Evolutionary conservation across 495 filamentous ascomycete species (phyloP).

Genomic region (Aspergillus kassunensis): DNA sequence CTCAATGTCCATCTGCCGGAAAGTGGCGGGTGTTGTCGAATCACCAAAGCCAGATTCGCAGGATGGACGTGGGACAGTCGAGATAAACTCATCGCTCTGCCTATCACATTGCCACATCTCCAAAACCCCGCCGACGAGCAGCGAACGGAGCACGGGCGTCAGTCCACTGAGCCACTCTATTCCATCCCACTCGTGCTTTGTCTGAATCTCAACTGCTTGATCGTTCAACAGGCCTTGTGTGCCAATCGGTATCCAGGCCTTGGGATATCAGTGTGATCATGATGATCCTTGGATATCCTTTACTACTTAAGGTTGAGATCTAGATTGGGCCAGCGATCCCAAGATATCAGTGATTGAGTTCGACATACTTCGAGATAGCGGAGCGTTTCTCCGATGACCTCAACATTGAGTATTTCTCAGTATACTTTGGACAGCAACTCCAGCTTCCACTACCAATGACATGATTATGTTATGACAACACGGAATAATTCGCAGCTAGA

Average conservation of each 20-base stretch:
- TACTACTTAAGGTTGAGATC: conserved; percentile 8
- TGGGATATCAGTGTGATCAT: neutral
- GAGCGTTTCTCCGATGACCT: no score
- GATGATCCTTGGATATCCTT: conserved; percentile 6
- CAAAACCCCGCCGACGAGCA: neutral
- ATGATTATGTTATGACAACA: neutral
- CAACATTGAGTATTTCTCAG: no score
- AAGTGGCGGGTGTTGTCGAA: conserved; percentile 4
- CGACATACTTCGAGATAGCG: no score
- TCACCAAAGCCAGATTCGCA: neutral
- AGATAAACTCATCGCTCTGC: conserved; percentile 5
- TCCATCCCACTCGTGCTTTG: no score
- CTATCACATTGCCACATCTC: no score
- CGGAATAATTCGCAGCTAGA: neutral
- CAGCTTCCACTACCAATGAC: neutral
- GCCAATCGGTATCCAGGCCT: conserved; percentile 5
- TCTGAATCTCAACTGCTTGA: no score
- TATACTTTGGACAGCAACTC: no score
- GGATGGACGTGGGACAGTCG: neutral
- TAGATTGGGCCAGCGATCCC: conserved; percentile 6
- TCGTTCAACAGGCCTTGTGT: neutral
- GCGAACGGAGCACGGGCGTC: no score
- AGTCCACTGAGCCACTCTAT: no score
- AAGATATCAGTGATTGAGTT: no score
- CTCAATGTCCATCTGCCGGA: neutral